Base-by-base conservation (phyloP, 2,329 filamentous ascomycete species). In the Elsinoe arachidis region DNA sequence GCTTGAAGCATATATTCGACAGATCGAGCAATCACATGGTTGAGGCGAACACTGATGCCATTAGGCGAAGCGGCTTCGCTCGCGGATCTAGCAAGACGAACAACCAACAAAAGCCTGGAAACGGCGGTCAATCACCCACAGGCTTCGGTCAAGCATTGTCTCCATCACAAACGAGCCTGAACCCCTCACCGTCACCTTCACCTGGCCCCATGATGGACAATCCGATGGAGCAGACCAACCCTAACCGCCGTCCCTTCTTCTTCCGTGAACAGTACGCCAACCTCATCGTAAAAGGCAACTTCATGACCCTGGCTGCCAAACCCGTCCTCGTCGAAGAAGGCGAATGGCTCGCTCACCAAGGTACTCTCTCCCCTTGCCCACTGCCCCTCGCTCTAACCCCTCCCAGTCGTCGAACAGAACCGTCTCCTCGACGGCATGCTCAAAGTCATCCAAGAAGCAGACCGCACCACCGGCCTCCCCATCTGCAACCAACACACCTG, bases 251-350 rank as follows among this genome's bases (percentile, higher is more conserved):
- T 39, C 88, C 88, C 14, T 75, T 88, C 60, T 90, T 88, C 83
- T 82, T 90, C 66, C 86, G 88, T 67, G 80, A 86, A 57, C 76
- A 83, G 61, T 87, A 88, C 69, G 85, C 87, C 56, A 88, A 86
- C 69, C 84, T 95, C 67, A 95, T 96, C 63, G 91, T 96, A 67
- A 95, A 92, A 76, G 92, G 92, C 59, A 97, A 96, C 76, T 96
- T 97, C 70, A 90, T 96, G 86, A 96, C 92, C 10, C 75, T 97
- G 59, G 95, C 91, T 66, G 90, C 90, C 52, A 87, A 91, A 68
- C 92, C 92, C 19, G 91, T 92, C 76, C 91, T 93, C 58, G 88
- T 96, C 46, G 92, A 96, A 67, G 84, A 90, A 69, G 92, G 90
- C 63, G 92, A 97, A 73, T 97, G 92, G 92, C 81, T 96, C 65